A percentile compares a stretch with the other conserved stretches of the same genome.
Conservation (phyloP, 1,284 basidiomycete species). For the Cryptococcus sp. region DNA sequence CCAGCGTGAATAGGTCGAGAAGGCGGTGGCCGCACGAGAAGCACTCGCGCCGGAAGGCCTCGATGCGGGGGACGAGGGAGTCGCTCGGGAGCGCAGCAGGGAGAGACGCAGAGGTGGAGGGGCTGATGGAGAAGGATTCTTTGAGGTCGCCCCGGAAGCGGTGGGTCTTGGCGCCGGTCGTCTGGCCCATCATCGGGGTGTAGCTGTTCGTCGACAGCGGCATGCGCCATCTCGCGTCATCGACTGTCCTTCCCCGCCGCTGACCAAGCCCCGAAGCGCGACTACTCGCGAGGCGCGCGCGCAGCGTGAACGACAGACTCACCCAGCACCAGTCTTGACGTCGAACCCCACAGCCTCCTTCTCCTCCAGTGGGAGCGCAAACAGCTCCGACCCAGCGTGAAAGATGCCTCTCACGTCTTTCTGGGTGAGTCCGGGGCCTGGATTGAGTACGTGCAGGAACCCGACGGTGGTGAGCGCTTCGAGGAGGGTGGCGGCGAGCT, state of each 20-base stretch:
- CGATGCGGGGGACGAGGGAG: slow-evolving; percentile 1
- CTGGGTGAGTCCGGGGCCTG: slow-evolving; percentile 2
- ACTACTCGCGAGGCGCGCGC: too few relatives aligned
- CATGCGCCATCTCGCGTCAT: background rate
- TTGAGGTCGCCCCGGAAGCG: slow-evolving; percentile 14
- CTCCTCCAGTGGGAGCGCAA: slow-evolving; percentile 8
- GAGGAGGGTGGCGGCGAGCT: slow-evolving; percentile 13
- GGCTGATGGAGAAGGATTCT: slow-evolving; percentile 16
- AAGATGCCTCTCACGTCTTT: slow-evolving; percentile 12
- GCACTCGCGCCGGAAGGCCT: slow-evolving; percentile 10
- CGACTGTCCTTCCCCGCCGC: too few relatives aligned
- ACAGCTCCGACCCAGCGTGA: slow-evolving; percentile 4
- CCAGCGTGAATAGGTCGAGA: slow-evolving; percentile 13
- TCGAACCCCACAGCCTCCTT: slow-evolving; percentile 15
- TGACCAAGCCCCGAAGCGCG: too few relatives aligned
- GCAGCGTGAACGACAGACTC: background rate
- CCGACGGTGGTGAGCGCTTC: slow-evolving; percentile 15
- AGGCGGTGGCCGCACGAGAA: slow-evolving; percentile 3
- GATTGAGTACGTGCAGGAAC: slow-evolving; percentile 13
- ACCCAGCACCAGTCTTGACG: background rate
- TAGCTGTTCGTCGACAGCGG: background rate
- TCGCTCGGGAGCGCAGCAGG: background rate
- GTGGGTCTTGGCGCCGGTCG: slow-evolving; percentile 1
- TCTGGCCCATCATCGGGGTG: slow-evolving; percentile 17
- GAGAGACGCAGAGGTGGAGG: slow-evolving; percentile 3